Evolutionary conservation across 192 early-diverging fungal genomes (phyloP), one percentile per base, ranked within the genome.

Genomic region (Backusella circina): DNA sequence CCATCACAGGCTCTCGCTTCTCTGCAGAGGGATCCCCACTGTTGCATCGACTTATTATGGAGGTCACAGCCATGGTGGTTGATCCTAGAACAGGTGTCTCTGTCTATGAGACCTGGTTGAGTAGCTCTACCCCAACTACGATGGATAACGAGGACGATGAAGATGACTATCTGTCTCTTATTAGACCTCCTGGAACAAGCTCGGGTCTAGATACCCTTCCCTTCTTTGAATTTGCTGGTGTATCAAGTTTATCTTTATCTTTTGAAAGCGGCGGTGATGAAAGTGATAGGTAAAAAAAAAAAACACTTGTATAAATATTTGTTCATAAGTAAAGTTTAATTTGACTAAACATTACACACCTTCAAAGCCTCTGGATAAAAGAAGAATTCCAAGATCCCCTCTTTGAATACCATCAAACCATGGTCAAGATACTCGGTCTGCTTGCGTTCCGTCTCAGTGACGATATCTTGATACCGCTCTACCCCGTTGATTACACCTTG

Each of bases 171-270:
- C 13, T 36, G 16, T 47, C 72, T n/a, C 35, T 65, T n/a, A 21
- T 71, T 13, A 21, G 26, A 31, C 36, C 47, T 2, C n/a, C 30
- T 61, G 67, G 67, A 47, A 50, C 38, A 7, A 50, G 28, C 12
- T 8, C 78, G 12, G 84, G 85, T 30, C 83, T 83, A 47, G 88
- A 88, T 51, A 83, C 74, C 37, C 71, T 81, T 16, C 75, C 88
- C 12, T 91, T 91, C 61, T 79, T 88, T 68, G 81, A 90, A 15
- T 83, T 86, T 66, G 80, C 87, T 3, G 90, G 90, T 51, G 77
- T 91, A 18, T 79, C 88, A 8, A 78, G 82, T 10, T 33, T 91
- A 8, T 81, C 84, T 71, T n/a, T 91, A 51, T 77, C 79, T 44
- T 91, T 91, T 75, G 65, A 81, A 57, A 90, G 90, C 71, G 67